Evolutionary conservation across 768 basidiomycete genomes (phyloP), one percentile per base, ranked within the genome.

Genomic region (Pisolithus tinctorius): DNA sequence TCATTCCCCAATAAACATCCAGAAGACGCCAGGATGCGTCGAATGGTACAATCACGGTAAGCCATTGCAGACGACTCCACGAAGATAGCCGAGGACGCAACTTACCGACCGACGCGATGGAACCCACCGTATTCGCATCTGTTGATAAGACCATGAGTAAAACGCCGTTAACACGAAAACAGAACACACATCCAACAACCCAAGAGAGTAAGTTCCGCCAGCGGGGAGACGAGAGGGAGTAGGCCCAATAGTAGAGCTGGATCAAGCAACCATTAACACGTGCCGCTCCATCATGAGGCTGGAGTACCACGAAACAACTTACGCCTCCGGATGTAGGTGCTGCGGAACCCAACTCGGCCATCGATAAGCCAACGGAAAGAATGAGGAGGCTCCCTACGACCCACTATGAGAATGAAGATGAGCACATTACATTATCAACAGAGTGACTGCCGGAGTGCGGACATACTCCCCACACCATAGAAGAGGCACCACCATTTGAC

Each of bases 171-270:
- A 6, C 27, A 46, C 4, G 10, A 6, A 29, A 0, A 26, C 14
- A 1, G 16, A 17, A 68, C 79, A 10, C 57, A 84, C 82, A 84
- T 29, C 84, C 84, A 2, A 86, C 83, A 31, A 85, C 71, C 84
- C 84, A 86, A 7, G 79, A 75, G 16, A 85, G 74, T 6, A 86
- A 63, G 52, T 79, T 80, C 20, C 79, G 69, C 65, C 76, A 85
- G 34, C 75, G 63, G 6, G 79, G 78, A 6, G 80, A 77, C 0
- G 80, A 77, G 4, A 81, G 63, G 0, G 73, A 74, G 54, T 83
- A 76, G 0, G 85, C 82, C 83, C 85, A 86, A 58, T 80, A 86
- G 59, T 86, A 84, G 16, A 83, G 69, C 75, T 82, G 40, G 39
- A 16, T 16, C 38, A 27, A 34, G 30, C 39, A 3, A 9, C 8